phyloP scores from a whole-genome alignment of 2,329 filamentous ascomycete species.

The Penicillium palitans region DNA sequence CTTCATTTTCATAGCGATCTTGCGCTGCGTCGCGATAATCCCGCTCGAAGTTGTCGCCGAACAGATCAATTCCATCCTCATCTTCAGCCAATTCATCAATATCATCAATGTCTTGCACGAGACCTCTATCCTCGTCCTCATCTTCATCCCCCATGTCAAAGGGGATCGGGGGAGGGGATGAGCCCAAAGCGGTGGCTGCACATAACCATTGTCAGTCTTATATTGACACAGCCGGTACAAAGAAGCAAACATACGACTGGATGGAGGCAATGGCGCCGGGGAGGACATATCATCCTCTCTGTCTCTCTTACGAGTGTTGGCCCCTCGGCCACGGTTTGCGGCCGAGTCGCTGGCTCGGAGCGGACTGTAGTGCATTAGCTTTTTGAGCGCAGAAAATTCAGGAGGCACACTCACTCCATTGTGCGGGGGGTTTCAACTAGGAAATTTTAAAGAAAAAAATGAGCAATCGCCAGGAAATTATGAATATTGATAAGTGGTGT shows the following conservation, averaged over 20 bases:
- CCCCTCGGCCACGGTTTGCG: constrained; percentile 70
- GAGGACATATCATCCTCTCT: constrained; percentile 64
- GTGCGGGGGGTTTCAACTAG: constrained; percentile 23
- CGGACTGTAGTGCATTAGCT: constrained; percentile 48
- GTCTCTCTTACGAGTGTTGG: constrained; percentile 61
- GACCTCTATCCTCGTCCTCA: constrained; percentile 56
- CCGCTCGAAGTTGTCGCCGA: constrained; percentile 65
- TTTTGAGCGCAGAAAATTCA: constrained; percentile 7
- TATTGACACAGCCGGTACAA: constrained; percentile 8
- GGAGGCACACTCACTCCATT: constrained; percentile 31
- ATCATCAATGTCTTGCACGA: constrained; percentile 65
- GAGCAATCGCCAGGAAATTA: neutral
- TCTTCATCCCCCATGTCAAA: constrained; percentile 51
- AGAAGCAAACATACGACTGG: constrained; percentile 57
- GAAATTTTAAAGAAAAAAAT: neutral
- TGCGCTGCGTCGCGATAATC: constrained; percentile 55
- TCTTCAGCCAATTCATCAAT: constrained; percentile 69
- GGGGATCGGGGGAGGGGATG: constrained; percentile 61
- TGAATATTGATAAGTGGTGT: neutral
- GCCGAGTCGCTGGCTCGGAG: constrained; percentile 77
- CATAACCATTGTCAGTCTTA: constrained; percentile 13
- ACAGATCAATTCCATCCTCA: constrained; percentile 68
- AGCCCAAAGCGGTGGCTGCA: constrained; percentile 38
- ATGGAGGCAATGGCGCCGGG: constrained; percentile 58
- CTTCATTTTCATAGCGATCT: constrained; percentile 57